Base-by-base conservation (phyloP, 176 grass and related monocot species). In the Oryza australiensis region DNA sequence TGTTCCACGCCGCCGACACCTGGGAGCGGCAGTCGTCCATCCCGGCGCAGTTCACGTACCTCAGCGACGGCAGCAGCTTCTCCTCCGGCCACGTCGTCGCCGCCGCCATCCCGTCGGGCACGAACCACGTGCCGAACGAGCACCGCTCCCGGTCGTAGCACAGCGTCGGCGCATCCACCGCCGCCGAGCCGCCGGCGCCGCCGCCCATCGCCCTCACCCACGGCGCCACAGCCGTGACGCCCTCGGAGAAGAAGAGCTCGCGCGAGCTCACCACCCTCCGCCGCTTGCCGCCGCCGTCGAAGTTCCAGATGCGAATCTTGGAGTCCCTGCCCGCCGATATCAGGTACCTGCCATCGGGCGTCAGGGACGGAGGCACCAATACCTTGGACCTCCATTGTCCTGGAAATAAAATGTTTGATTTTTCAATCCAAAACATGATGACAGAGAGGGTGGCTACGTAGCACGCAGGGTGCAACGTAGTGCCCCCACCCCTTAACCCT, bases 51-150 rank as follows among this genome's bases (percentile, higher is more conserved):
- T 68, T 70, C 6, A 70, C 45, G 22, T 66, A 14, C 64, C 26
- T 62, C 24, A 51, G 46, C 0, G 80, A 84, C 2, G 82, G 74
- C 55, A 85, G 57, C 60, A 93, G 86, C 63, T 87, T 89, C 84
- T 97, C 94, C 88, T 91, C 91, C 7, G 94, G 94, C 94, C 91
- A 93, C 38, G 94, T 91, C 23, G 51, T 15, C 41, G 85, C 88
- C 38, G 37, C 83, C 73, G 37, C 85, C 62, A 26, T 5, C n/a
- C 70, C 81, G 34, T 86, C 83, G 3, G 91, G 40, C 15, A 89
- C 78, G 9, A 97, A 83, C 84, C 91, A 83, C 15, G 84, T 23
- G 22, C 91, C 88, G 9, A 91, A 82, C 38, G 86, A 83, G 45
- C 90, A 89, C 68, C 81, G 69, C 22, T 88, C 83, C 75, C 71